These are phyloP conservation scores for Aspergillus hancockii DNA, from an alignment of 495 filamentous ascomycete species.

Conservation along the genomic window DNA sequence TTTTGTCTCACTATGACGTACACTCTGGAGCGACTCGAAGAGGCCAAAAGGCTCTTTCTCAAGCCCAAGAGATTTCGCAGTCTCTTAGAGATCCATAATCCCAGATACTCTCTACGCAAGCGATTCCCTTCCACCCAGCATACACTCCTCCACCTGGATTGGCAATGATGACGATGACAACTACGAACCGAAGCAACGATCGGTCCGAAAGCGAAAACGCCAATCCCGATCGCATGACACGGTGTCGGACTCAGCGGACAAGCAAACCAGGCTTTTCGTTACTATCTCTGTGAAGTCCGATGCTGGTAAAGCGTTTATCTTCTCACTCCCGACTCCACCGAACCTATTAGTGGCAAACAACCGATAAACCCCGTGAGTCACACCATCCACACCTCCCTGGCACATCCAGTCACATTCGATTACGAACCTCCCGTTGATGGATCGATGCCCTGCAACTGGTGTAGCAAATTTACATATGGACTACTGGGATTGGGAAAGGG, in stretches of 20 bases:
- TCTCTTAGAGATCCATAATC: background rate
- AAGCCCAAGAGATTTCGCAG: background rate
- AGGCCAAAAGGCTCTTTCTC: constrained; percentile 7
- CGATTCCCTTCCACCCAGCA: background rate
- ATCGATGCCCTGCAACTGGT: constrained; percentile 39
- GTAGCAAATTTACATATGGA: constrained; percentile 31
- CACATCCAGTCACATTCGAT: constrained; percentile 43
- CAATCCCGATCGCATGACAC: background rate
- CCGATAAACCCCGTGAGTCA: background rate
- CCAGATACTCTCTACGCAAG: constrained; percentile 13
- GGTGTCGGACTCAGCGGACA: background rate
- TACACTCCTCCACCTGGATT: constrained; percentile 5
- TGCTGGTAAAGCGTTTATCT: constrained; percentile 1
- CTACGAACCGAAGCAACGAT: constrained; percentile 6
- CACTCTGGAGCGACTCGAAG: constrained; percentile 3
- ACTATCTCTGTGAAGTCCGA: background rate
- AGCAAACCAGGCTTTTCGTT: background rate
- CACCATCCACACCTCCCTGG: constrained; percentile 34
- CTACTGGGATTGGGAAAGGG: constrained; percentile 36
- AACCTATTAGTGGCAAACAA: background rate
- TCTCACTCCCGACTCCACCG: background rate
- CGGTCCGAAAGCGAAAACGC: background rate
- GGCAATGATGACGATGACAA: constrained; percentile 18
- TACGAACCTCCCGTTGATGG: constrained; percentile 24
- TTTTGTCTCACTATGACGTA: constrained; percentile 6